Base-by-base conservation (phyloP, 495 filamentous ascomycete genomes). In the Daldinia concentrica region DNA sequence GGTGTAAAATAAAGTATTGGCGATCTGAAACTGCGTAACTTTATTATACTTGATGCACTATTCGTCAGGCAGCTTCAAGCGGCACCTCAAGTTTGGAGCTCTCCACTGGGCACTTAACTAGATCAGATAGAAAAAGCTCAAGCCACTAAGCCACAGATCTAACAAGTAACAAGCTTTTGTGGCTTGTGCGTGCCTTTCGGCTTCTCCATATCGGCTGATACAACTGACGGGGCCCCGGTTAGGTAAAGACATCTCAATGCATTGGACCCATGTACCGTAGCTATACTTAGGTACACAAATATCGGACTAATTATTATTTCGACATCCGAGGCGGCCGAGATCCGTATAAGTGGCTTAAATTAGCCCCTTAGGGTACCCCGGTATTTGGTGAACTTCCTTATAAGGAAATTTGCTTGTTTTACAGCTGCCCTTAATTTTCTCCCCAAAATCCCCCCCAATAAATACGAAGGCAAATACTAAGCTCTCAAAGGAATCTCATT, bases 371-470 rank as follows among this genome's bases (percentile, higher is more conserved):
- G 12, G 12, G 4, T 36, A 36, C 43, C 11, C 19, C 4, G 14
- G 43, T 22, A 48, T 12, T 48, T 48, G 43, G 9, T 48, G 43
- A 54, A 24, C 50, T 54, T 54, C 50, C 50, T 54, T 7, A 29
- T 30, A 12, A 22, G n/a, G 54, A 9, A 27, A 45, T 37, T 62
- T 43, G 43, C 29, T 54, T 56, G 14, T 58, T 19, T 62, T 32
- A 19, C 19, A 48, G 52, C 61, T 61, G 52, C 67, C 67, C 56
- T 70, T 69, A 69, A 69, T 69, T 51, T 64, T 69, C 24, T 54
- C 27, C 34, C 14, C 17, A 45, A 22, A 57, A 66, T 62, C 62
- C 62, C 58, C 51, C 41, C n/a, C 39, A 71, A 65, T 66, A 56
- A 70, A 64, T 36, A 30, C 64, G 62, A 62, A 41, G 68, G 50